Evolutionary conservation across 441 rosid genomes (phyloP), one percentile per base, ranked within the genome.

Genomic region (Melianthus villosus): DNA sequence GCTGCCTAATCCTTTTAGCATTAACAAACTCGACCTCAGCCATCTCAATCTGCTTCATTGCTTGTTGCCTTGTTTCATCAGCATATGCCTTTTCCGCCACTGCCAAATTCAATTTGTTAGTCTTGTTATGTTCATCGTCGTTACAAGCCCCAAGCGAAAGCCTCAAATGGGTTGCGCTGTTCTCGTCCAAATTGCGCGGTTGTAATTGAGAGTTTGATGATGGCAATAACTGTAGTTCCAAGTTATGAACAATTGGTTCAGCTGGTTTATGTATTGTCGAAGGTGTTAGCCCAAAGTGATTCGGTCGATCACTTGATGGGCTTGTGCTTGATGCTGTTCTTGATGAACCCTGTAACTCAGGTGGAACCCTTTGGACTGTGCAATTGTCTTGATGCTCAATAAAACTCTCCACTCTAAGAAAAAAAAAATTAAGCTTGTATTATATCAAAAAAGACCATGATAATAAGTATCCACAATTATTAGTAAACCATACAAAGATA

Each of bases 361-460:
- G 64, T 22, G 72, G 82, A 39, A 59, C 56, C 37, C 63, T 61
- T 25, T 78, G 71, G 46, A 68, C 60, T 6, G 65, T 67, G 44
- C 97, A 87, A 30, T 59, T 66, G 51, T 82, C 97, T 67, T 87
- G 97, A 54, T 87, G 97, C 28, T 87, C 97, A n/a, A 85, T 85
- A 60, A 85, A 85, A 68, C 94, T 85, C 71, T 85, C 96, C 16
- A 85, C 96, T 69, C 96, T 85, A 55, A 22, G 57, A 53, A 19
- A 12, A 34, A 28, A 28, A 46, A 17, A 11, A 20, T 20, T n/a
- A n/a, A n/a, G n/a, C n/a, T n/a, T n/a, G n/a, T n/a, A n/a, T 27
- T 6, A 13, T 11, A 33, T 28, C 17, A 43, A 44, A 27, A 12
- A 41, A 11, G 25, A 27, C 7, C 28, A 15, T 13, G 9, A 23